Evolutionary conservation across 2,329 filamentous ascomycete genomes (phyloP), one percentile per base, ranked within the genome.

Genomic region (Colletotrichum orchidophilum): DNA sequence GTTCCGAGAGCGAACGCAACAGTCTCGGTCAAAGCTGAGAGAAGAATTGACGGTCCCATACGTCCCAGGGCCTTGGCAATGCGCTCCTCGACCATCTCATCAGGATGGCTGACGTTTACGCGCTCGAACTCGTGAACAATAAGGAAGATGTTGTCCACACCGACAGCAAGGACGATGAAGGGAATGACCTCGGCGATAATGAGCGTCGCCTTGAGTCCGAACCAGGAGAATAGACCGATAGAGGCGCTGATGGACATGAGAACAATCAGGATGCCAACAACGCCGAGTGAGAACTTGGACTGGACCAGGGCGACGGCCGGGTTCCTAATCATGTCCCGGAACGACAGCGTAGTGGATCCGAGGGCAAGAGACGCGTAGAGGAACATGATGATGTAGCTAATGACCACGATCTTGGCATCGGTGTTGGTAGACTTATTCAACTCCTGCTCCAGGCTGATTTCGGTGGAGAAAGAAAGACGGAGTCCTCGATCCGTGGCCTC

Each of bases 361-460:
- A 99, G 87, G 0, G 96, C 95, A 63, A 99, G 83, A 6, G 96
- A 98, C 4, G 95, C 96, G 78, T 99, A 99, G 73, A 99, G 83
- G 82, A 99, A 99, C 96, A 99, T 99, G 84, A 98, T 94, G 74
- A 98, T 88, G 83, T 99, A 99, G 86, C 96, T 98, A 82, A 99
- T 92, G 64, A 96, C 90, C 27, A 99, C 91, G 77, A 99, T 99
- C 81, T 96, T 98, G 54, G 96, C 97, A 81, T 99, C 96, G 0
- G 96, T 98, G 81, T 99, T 99, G 60, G 95, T 98, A 46, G 95
- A 97, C 83, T 98, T 97, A 85, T 98, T 99, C 69, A 99, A 87
- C 79, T 99, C 96, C 79, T 98, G 89, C 80, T 98, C 96, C 72
- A 99, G 85, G 80, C 95, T 98, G 81, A 96, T 94, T 82, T 99